These are phyloP conservation scores for Malus hybrid DNA, from an alignment of 331 rosid genomes.

Conservation along the genomic window DNA sequence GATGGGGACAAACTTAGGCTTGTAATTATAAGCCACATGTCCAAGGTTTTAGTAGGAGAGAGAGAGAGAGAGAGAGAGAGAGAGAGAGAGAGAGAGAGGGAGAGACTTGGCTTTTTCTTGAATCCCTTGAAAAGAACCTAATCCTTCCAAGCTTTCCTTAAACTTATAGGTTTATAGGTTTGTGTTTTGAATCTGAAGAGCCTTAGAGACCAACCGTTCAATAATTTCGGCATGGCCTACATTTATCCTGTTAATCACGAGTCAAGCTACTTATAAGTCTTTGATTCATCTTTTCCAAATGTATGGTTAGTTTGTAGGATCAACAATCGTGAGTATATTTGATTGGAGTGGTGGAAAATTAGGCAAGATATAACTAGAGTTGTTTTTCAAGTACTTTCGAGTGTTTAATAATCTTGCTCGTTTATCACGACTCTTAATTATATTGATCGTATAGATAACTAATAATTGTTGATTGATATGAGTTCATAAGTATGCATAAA, in stretches of 20 bases:
- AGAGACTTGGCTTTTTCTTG: background rate
- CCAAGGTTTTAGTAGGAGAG: background rate
- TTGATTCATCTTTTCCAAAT: background rate
- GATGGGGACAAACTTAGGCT: background rate
- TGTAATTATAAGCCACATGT: background rate
- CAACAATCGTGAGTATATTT: background rate
- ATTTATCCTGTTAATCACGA: background rate
- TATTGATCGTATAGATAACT: background rate
- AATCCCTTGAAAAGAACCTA: background rate
- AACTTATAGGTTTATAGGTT: background rate
- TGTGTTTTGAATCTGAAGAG: background rate
- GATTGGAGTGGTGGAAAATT: background rate
- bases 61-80: too few relatives aligned
- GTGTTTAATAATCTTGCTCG: background rate
- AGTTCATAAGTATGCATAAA: background rate
- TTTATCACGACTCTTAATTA: background rate
- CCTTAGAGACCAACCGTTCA: background rate
- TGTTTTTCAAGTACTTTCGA: background rate
- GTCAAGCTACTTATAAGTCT: background rate
- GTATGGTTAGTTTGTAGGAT: background rate
- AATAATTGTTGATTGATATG: background rate
- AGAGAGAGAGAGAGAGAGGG: too few relatives aligned
- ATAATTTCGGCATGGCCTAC: constrained; percentile 2
- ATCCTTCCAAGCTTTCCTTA: background rate
- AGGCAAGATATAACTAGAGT: background rate